Evolutionary conservation across 176 grass and related monocot species (phyloP).

Genomic region (Rhipidocladum racemiflorum): DNA sequence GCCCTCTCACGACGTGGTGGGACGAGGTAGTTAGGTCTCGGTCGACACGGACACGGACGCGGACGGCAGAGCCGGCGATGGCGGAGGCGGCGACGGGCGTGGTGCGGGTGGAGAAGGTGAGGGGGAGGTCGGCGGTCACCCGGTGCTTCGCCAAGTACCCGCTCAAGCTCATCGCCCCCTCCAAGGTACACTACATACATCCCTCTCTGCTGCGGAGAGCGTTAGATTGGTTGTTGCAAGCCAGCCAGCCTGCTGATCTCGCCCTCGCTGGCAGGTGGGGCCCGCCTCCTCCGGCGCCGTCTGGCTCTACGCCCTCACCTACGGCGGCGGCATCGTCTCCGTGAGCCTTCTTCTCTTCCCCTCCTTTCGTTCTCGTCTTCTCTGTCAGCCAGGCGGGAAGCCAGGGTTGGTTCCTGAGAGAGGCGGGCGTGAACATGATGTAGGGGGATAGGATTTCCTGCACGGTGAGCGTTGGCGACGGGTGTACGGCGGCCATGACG

Average conservation of each 20-base stretch:
- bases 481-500: constrained; percentile 68
- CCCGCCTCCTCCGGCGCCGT: constrained; percentile 35
- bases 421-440: neutral
- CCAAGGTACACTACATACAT: constrained; percentile 39
- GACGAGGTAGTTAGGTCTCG: no score
- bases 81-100: constrained; percentile 42
- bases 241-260: neutral
- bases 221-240: neutral
- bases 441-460: constrained; percentile 75
- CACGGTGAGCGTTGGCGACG: constrained; percentile 56
- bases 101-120: constrained; percentile 71
- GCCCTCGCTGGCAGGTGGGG: constrained; percentile 34
- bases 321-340: constrained; percentile 94
- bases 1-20: no score
- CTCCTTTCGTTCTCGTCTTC: neutral
- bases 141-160: constrained; percentile 85
- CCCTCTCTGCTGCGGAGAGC: neutral
- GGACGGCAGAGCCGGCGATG: neutral
- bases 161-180: constrained; percentile 84
- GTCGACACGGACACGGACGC: neutral
- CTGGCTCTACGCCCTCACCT: constrained; percentile 84
- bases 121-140: constrained; percentile 64
- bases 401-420: neutral
- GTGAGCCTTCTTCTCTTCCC: constrained; percentile 29
- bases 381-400: neutral